Base-by-base conservation (phyloP, 2,329 filamentous ascomycete species). In the Alternaria triticimaculans region DNA sequence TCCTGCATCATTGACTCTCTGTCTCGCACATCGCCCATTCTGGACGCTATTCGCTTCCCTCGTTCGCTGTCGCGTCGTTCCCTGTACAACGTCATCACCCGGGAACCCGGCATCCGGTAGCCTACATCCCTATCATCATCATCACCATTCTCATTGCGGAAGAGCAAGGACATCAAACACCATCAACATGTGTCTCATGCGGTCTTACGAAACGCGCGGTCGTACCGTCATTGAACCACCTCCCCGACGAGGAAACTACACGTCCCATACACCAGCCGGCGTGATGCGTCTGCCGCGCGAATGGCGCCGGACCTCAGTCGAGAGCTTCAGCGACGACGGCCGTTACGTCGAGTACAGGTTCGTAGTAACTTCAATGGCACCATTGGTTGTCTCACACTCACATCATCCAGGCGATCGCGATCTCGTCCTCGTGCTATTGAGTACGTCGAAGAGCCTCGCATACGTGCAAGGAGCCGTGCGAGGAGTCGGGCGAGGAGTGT, bases 131-230 rank as follows among this genome's bases (percentile, higher is more conserved):
- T 44, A 56, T 10, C 58, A 56, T 45, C 20, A 4, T 25, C 21
- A 18, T 41, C 37, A 41, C 8, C 30, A 15, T 23, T 26, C 30
- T 51, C 49, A n/a, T 33, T 12, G 4, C 21, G 48, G 14, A 46
- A 55, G 28, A 14, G 28, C 44, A 48, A 23, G 5, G 15, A 23
- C 10, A 43, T 43, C 30, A 23, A 44, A 10, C 9, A 55, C 14
- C 41, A 50, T 26, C 58, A 70, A 23, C 44, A 80, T 80, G 77
- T 80, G 77, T 61, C 71, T 80, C 55, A 72, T 79, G 68, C 72
- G 62, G 25, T 74, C 72, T 5, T 75, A 73, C 60, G 72, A 73
- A 50, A 75, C 75, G 11, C 68, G 66, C 60, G 67, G 68, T 20
- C 68, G 66, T 53, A 65, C 65, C 58, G 74, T 80, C 49, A 46